Base-by-base conservation (phyloP, 805 yeast genomes). In the Scheffersomyces stipitis region DNA sequence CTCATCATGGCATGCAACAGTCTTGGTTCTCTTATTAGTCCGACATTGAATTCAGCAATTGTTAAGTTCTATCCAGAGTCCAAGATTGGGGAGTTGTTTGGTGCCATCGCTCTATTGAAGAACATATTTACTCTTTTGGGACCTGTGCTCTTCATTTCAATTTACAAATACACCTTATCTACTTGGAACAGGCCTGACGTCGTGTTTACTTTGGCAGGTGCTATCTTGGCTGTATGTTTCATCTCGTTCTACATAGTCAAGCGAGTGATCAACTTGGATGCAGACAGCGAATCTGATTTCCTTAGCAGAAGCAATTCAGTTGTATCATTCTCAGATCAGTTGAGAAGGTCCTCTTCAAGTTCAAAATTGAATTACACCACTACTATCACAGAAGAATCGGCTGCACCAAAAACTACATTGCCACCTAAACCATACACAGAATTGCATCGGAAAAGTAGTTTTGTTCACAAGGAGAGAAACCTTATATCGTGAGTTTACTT, bases 61-160 rank as follows among this genome's bases (percentile, higher is more conserved):
- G 69, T 80, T 36, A 85, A 85, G 54, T 80, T 80, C 54, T 75
- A 71, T 42, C 76, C 78, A 1, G 78, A 77, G 28, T 68, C 73
- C 10, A 72, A 73, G 42, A 69, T 78, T 4, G 95, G 95, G 13
- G 88, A 83, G 55, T 66, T 81, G 13, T 83, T 83, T 60, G 89
- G 91, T 7, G 87, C 83, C 0, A 56, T 83, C 30, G 77, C 87
- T 0, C 54, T 84, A 33, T 52, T 82, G 13, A 76, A 79, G 51
- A 81, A 78, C 44, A 33, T 74, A 0, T 56, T 74, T 3, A 58
- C 64, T 40, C 60, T 81, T 41, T 38, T 73, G 6, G 60, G 70
- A 1, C 88, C 91, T 0, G 58, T 78, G 4, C 13, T 64, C 0
- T 55, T 75, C 22, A 56, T 82, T 13, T 58, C 63, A 2, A 36